Base-by-base conservation (phyloP, 768 basidiomycete species). In the Kwoniella dejecticola region DNA sequence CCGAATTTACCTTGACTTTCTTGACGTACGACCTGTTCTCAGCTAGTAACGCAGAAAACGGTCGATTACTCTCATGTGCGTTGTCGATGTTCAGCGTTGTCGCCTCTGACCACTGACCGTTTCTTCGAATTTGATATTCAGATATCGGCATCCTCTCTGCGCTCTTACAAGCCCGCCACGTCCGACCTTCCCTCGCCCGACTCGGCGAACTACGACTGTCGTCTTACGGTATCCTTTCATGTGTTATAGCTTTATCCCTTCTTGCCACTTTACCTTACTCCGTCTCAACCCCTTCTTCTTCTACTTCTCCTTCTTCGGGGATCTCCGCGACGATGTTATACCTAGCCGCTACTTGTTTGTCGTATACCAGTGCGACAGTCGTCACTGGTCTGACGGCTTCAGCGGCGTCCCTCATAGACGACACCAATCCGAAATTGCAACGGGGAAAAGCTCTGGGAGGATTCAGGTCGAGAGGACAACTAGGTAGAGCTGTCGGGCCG, bases 1-100 rank as follows among this genome's bases (percentile, higher is more conserved):
- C 96, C 50, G 95, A 99, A 76, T 97, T 97, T 79, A 99, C 95
- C 0, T 82, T 99, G 21, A 95, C 92, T 0, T 98, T 98, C 83
- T 82, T 97, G 47, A 96, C 76, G 1, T 77, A 71, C 57, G 75
- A 75, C 41, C 65, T 77, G n/a, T 79, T 76, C 61, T 54, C 55
- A 12, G 75, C 77, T 6, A 65, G 71, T 3, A 79, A 79, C 47
- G 66, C 69, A n/a, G 69, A 76, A 38, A 79, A 79, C 45, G 77
- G 77, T 0, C 64, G 72, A 47, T 56, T 79, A 1, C 65, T 79
- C 1, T 79, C 77, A 2, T 78, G 77, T 76, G 57, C 49, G 75
- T 65, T 23, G 33, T n/a, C n/a, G n/a, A n/a, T n/a, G n/a, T n/a
- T n/a, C n/a, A n/a, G n/a, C n/a, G n/a, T n/a, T n/a, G n/a, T 13